Conservation (phyloP, 2,329 filamentous ascomycete species). For the Fusarium sp. region DNA sequence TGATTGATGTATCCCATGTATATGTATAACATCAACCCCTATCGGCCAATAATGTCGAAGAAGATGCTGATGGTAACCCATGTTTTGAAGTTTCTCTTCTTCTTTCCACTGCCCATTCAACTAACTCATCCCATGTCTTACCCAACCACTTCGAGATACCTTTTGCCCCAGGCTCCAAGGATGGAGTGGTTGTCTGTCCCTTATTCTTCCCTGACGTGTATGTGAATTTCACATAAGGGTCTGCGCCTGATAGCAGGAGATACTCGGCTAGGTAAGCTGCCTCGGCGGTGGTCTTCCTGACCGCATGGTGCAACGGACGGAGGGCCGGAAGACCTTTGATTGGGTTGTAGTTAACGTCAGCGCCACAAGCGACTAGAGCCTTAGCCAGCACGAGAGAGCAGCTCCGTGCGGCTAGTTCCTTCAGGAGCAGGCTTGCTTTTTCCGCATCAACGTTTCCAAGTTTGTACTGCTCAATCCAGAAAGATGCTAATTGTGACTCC, state of each 20-base stretch:
- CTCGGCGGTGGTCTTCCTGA: rapidly evolving
- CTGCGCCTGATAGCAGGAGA: neutral
- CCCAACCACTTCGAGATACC: neutral
- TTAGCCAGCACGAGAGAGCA: neutral
- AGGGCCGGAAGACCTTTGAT: rapidly evolving
- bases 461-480: neutral
- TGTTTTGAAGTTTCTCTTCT: rapidly evolving
- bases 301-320: rapidly evolving
- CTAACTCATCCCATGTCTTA: neutral
- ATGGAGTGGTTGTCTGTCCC: rapidly evolving
- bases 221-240: neutral
- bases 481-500: neutral
- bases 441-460: rapidly evolving
- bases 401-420: rapidly evolving
- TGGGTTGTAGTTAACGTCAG: neutral
- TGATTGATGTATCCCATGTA: neutral
- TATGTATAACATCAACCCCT: rapidly evolving
- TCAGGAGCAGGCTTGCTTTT: rapidly evolving
- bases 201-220: rapidly evolving
- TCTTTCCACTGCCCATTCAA: neutral
- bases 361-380: neutral
- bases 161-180: neutral
- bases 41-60: rapidly evolving
- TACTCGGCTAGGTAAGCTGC: neutral
- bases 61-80: rapidly evolving